Evolutionary conservation across 78 protist species (phyloP).

Genomic region (Dictyostelium firmibasis): DNA sequence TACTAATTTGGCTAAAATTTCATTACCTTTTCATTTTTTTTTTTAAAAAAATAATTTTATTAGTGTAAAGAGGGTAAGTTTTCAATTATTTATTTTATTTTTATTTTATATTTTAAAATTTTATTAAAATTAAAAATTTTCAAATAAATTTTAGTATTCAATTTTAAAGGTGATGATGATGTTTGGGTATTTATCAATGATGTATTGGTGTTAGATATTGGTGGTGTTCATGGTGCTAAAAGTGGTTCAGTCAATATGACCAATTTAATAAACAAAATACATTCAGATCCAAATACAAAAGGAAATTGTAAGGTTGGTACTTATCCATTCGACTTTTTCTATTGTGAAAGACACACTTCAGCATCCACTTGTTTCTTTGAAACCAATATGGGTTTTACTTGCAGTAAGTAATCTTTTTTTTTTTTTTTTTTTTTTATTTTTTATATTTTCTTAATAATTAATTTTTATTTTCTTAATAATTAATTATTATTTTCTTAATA

Average conservation of each 20-base stretch:
- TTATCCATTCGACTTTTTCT: conserved; percentile 74
- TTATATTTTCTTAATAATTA: no score
- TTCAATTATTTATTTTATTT: no score
- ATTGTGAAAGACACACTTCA: conserved; percentile 78
- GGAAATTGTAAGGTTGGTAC: not conserved
- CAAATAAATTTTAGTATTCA: conserved; percentile 13
- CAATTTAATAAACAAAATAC: not conserved
- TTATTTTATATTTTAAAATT: no score
- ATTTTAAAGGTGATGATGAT: conserved; percentile 82
- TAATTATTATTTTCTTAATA: no score
- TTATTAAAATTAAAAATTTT: no score
- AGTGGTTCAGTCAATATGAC: not conserved
- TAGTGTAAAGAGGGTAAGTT: not conserved
- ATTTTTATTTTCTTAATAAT: no score
- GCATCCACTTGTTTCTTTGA: conserved; percentile 29
- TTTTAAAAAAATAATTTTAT: conserved; percentile 4
- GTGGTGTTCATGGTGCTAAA: conserved; percentile 52
- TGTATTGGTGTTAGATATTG: conserved; percentile 61
- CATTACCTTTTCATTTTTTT: no score
- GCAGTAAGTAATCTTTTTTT: not conserved
- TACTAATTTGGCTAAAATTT: no score
- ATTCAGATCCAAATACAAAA: not conserved
- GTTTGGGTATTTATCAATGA: conserved; percentile 80
- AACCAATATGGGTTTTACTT: conserved; percentile 33
- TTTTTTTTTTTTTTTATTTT: no score